Base-by-base conservation (phyloP, 345 rosid species). In the Pugionium cornutum region DNA sequence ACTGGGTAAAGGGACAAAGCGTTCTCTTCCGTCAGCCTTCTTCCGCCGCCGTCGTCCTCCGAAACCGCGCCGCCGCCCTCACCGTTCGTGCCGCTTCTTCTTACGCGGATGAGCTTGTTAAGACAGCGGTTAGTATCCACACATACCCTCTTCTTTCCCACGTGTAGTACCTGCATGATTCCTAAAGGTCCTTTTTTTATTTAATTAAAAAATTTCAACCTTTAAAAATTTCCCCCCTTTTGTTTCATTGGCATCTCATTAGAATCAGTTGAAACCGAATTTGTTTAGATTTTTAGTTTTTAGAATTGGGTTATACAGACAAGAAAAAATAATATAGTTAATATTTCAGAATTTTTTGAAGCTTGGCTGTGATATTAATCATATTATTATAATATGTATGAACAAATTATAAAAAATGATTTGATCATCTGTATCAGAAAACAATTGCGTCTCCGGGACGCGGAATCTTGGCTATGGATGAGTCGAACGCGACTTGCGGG, bases 401-500 rank as follows among this genome's bases (percentile, higher is more conserved):
- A 18, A 18, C 18, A 18, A 18, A 18, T 18, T 18, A 18, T 18
- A 18, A 18, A 18, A 18, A 18, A 18, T 18, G 18, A 18, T 18
- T 18, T 18, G 18, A 18, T 18, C 18, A 18, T 18, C 18, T 18
- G 18, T 18, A 18, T 18, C 69, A 92, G 98, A 83, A 84, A 86
- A 89, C 89, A 4, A 18, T 92, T 51, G 96, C 98, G 51, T 87
- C 98, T 1, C 98, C 97, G 0, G 95, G 98, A 29, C 89, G 90
- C 53, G 96, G 98, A 47, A 92, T 92, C 46, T 71, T 92, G 86
- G 97, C 98, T 62, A 92, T 92, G 98, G 97, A 92, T 7, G 98
- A 92, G 80, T 92, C 97, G 0, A 89, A 89, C 64, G 97, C 97
- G 58, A 92, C 98, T 64, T 92, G 95, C 35, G 98, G 98, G 66